Evolutionary conservation across 805 yeast species (phyloP), one percentile per base, ranked within the genome.

Genomic region (Lachancea sp.): DNA sequence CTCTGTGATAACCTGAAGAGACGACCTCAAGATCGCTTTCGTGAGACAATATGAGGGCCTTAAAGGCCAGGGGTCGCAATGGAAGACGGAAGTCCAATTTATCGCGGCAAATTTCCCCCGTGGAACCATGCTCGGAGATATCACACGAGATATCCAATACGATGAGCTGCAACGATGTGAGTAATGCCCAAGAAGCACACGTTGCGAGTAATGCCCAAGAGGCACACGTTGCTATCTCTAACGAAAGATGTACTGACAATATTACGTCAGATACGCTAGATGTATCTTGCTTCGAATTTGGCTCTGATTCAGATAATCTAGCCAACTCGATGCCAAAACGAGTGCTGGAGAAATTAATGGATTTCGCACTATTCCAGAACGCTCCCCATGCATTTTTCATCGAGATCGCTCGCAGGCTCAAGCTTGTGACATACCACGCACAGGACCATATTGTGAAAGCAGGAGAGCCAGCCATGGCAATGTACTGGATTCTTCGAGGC

Each of bases 401-500:
- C 25, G 78, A 77, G 28, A 69, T 83, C 4, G 78, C 80, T 0
- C 66, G 77, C 23, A 72, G 75, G 40, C 63, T 83, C 17, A 70
- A 72, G 35, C 67, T 81, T 6, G 72, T 79, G 45, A 82, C 77
- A 42, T 76, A 70, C 45, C 78, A 75, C 44, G 80, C 89, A 0
- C 85, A 80, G 49, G 83, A 78, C 45, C 78, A 75, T 54, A 78
- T 83, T 26, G 77, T 83, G 32, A 77, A 76, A 43, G 75, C 71
- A 47, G 89, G 90, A 1, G 88, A 82, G 48, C 81, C 79, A 1
- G 78, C 87, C 2, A 74, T 72, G 49, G 74, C 89, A 16, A 81
- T 83, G 85, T 83, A 81, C 54, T 82, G 90, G 88, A 78, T 83
- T 28, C 59, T 83, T 12, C 74, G 82, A 51, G 92, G 92, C 2